Base-by-base conservation (phyloP, 495 filamentous ascomycete genomes). In the Entonaema liquescens region DNA sequence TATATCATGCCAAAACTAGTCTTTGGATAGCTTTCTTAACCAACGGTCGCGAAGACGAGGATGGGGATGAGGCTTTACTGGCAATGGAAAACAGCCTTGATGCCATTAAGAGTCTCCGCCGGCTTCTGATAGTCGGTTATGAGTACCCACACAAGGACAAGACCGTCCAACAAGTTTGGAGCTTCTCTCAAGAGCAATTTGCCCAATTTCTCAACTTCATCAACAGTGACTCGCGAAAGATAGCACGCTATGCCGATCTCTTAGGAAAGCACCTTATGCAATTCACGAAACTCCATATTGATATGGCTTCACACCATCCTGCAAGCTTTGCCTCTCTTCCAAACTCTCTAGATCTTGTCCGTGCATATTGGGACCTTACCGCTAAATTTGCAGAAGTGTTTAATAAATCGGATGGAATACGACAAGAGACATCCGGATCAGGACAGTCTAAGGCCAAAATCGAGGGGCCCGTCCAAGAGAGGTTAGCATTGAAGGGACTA, bases 211-310 rank as follows among this genome's bases (percentile, higher is more conserved):
- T 93, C 19, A 76, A 63, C 26, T 82, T 87, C 65, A 70, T 86
- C 42, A 76, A 80, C 59, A 79, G 82, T 23, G 83, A 86, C 28
- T 82, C 84, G 62, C 76, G 82, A 62, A 79, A 84, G n/a, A 74
- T 87, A 9, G 75, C 77, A 3, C 73, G 78, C 0, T 83, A 80
- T 13, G 77, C 81, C 56, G 81, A 81, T 25, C 68, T 89, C 29
- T 79, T 96, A n/a, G 91, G 92, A 68, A 94, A 94, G 72, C 95
- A 98, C 67, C 81, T 96, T 7, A 74, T 96, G 55, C 95, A 97
- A 76, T 89, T 97, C 52, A 89, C 95, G 11, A 98, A 99, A 79
- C 83, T 98, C 8, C 94, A 98, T 77, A 82, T 95, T 23, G 89
- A 93, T 42, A 95, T 98, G 90, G 87, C 90, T 4, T 84, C 83